Base-by-base conservation (phyloP, 371 early-diverging fungal species). In the Apophysomyces elegans region DNA sequence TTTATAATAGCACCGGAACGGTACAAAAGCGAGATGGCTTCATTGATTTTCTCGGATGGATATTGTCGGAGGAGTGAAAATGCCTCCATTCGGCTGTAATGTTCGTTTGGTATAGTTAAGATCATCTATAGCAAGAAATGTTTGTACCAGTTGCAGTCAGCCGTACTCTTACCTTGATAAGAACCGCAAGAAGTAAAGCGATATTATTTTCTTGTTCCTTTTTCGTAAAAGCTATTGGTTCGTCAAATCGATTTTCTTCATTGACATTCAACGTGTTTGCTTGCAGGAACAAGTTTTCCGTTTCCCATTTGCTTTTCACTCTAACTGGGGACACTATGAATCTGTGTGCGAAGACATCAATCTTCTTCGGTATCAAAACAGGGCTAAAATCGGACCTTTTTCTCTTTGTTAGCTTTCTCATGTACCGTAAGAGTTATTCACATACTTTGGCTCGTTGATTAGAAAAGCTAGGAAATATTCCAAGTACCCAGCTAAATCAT, bases 381-480 rank as follows among this genome's bases (percentile, higher is more conserved):
- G 54, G 18, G 6, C 18, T 50, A 21, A 26, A 18, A 8, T 21
- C 21, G 21, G 54, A 18, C 5, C 21, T 50, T 1, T 50, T 16
- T 5, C 16, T 18, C 9, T 5, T 18, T 4, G 54, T 50, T 50
- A 50, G 8, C 9, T 11, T 50, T 50, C 4, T 50, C 11, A 50
- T 9, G 18, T 16, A n/a, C 47, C 16, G 1, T 47, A 7, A n/a
- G 13, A 7, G 14, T 12, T 47, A 14, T 47, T 1, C 16, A 50
- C 54, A 18, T 50, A 50, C 54, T 9, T 50, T 4, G 59, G 50
- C n/a, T 12, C 13, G 5, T 56, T n/a, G 13, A 57, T 56, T 4
- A 65, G 18, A n/a, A 58, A 37, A 7, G n/a, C 26, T 5, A 72
- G 32, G 58, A 72, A 72, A 36, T 67, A 65, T 21, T 68, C 65